Base-by-base conservation (phyloP, 2,329 filamentous ascomycete species). In the Aspergillus puulaauensis region DNA sequence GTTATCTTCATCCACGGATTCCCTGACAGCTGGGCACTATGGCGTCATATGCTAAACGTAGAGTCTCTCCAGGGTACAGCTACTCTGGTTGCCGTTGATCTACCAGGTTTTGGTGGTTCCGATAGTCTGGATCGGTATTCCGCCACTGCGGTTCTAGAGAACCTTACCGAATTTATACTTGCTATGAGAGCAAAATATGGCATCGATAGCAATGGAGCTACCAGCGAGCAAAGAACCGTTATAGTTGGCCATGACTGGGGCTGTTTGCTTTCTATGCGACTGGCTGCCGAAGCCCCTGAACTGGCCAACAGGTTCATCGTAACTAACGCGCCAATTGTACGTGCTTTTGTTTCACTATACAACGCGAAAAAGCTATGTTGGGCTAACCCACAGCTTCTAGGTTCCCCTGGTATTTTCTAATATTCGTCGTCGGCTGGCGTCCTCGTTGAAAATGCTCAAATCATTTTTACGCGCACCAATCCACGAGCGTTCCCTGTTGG, bases 1-100 rank as follows among this genome's bases (percentile, higher is more conserved):
- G 75, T 83, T 23, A 76, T 86, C 41, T 82, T 85, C 63, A 71
- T 86, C 17, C 83, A 86, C 67, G 83, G 84, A 39, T 86, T 85
- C 58, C 84, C 84, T 6, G 83, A 86, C 63, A 84, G 82, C 56
- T 84, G 77, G 70, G 75, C 79, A 11, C 70, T 86, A 52, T 86
- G 82, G 82, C 76, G 77, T 46, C 72, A 79, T 51, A 68, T 83
- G 23, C 69, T 85, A 19, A 68, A 69, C 40, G 79, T 77, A 0
- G 58, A 73, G 8, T 64, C 70, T 9, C 64, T 79, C 9, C 68
- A 71, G 24, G 58, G 74, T 24, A 63, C 74, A 6, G 76, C 79
- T 19, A 78, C 77, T 19, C 63, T 85, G 6, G 76, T 86, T 33
- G 83, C 82, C 0, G 73, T 85, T 40, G 84, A 86, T 64, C 67